A percentile compares a stretch with the other conserved stretches of the same genome.
phyloP scores from a whole-genome alignment of 225 moss, liverwort and hornwort species.

The Rhytidiadelphus loreus region DNA sequence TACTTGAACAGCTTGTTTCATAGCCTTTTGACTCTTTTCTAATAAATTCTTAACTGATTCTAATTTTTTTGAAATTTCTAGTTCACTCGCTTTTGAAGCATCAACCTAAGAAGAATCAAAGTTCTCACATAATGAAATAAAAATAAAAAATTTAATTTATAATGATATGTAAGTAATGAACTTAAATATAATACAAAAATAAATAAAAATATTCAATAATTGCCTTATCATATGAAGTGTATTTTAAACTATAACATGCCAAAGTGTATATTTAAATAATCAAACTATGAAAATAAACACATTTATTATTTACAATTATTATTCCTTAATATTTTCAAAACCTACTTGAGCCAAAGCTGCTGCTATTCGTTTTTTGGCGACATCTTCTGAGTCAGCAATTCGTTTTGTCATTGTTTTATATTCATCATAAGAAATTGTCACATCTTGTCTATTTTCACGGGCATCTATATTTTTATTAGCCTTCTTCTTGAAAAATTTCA shows the following conservation, averaged over 20 bases:
- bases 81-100: constrained; percentile 31
- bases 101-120: not conserved
- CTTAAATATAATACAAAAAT: not conserved
- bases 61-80: constrained; percentile 17
- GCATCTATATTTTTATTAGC: not conserved
- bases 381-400: constrained; percentile 4
- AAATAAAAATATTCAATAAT: not conserved
- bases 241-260: not conserved
- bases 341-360: constrained; percentile 32
- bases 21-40: constrained; percentile 14
- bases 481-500: constrained; percentile 10
- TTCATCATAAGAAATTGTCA: constrained; percentile 27
- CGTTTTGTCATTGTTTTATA: constrained; percentile 20
- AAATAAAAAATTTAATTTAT: too few species aligned
- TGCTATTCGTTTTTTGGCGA: constrained; percentile 17
- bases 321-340: not conserved
- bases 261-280: not conserved
- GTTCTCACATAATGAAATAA: too few species aligned
- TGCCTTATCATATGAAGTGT: not conserved
- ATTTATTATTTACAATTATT: not conserved
- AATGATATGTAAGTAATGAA: not conserved
- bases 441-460: constrained; percentile 4
- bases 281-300: not conserved
- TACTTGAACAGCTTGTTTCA: constrained; percentile 21
- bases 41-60: constrained; percentile 1